These are phyloP conservation scores for Inga leiocalycina DNA, from an alignment of 306 rosid genomes.

Conservation along the genomic window DNA sequence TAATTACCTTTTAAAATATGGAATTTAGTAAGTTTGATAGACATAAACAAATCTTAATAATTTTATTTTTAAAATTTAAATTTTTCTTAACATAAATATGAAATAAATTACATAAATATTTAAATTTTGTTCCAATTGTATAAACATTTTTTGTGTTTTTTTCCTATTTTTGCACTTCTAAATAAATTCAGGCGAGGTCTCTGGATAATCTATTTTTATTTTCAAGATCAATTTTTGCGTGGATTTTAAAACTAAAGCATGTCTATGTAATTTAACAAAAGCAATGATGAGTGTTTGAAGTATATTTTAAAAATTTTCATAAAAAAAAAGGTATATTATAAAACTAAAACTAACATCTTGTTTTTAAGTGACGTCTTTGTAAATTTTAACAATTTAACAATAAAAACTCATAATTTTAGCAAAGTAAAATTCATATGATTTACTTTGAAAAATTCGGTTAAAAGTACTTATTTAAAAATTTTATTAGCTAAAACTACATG, in stretches of 20 bases:
- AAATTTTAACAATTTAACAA: no score
- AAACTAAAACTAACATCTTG: no score
- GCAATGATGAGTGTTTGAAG: not conserved
- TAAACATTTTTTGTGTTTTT: not conserved
- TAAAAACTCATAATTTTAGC: no score
- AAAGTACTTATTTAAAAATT: no score
- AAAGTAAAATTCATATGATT: not conserved
- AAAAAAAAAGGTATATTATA: no score
- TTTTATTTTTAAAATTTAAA: not conserved
- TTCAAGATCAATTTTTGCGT: not conserved
- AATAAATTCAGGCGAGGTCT: not conserved
- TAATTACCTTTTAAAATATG: not conserved
- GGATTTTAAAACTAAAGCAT: not conserved
- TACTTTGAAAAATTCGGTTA: not conserved
- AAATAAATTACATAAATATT: not conserved
- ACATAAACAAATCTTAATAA: not conserved
- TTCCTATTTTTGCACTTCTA: no score
- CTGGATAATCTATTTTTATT: not conserved
- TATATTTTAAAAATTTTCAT: no score
- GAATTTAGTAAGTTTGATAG: not conserved
- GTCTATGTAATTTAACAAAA: not conserved
- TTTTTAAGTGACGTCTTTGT: not conserved
- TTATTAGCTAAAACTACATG: no score
- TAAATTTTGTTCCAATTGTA: not conserved
- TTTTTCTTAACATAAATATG: not conserved